These are phyloP conservation scores for Silene latifolia DNA, from an alignment of 148 eudicot genomes.

Conservation along the genomic window DNA sequence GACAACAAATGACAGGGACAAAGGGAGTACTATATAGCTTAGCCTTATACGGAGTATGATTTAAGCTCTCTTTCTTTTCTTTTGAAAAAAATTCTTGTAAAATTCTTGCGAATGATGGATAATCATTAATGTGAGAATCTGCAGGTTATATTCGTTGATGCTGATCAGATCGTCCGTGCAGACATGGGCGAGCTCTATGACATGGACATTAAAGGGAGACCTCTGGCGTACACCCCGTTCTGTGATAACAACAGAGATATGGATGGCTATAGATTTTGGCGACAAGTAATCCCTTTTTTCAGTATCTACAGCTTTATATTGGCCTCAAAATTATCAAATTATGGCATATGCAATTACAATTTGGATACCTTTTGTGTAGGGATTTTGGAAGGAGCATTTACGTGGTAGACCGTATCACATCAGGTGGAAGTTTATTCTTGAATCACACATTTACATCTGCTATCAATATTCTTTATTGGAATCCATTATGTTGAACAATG, in stretches of 20 bases:
- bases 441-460: neutral
- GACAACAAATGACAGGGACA: too few species aligned
- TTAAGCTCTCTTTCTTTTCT: neutral
- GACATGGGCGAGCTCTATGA: conserved; percentile 99
- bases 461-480: neutral
- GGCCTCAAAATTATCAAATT: neutral
- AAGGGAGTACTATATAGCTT: too few species aligned
- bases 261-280: conserved; percentile 99
- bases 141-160: conserved; percentile 99
- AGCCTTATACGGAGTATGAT: neutral
- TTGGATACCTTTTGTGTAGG: conserved; percentile 40
- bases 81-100: neutral
- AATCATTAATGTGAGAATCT: conserved; percentile 11
- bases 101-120: conserved; percentile 1
- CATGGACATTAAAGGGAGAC: conserved; percentile 91
- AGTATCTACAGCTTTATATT: conserved; percentile 1
- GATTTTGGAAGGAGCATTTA: conserved; percentile 96
- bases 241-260: conserved; percentile 95
- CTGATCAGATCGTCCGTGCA: conserved; percentile 88
- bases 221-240: conserved; percentile 93
- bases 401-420: conserved; percentile 96
- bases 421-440: conserved; percentile 43
- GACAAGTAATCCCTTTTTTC: conserved; percentile 47
- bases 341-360: neutral
- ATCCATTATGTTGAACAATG: neutral